Evolutionary conservation across 441 rosid genomes (phyloP), one percentile per base, ranked within the genome.

Genomic region (Theobroma grandiflorum): DNA sequence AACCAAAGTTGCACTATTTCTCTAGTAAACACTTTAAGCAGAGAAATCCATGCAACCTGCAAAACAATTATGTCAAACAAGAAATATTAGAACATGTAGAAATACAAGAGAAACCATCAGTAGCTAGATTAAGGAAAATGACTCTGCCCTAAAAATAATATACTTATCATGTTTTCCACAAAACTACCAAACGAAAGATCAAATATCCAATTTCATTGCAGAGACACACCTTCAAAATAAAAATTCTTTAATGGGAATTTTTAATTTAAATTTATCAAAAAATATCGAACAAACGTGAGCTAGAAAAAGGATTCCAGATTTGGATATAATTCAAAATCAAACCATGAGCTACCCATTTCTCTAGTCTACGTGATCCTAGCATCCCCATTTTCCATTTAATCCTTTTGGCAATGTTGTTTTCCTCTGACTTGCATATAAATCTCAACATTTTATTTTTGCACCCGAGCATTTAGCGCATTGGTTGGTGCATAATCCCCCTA

Each of bases 11-110:
- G 90, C 87, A 83, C 61, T 78, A 38, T 49, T 74, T 57, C 76
- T 77, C 81, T 74, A 70, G 52, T 33, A 37, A 82, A 80, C 35
- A 50, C 67, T 66, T 55, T 52, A 61, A 70, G 67, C 65, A 62
- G 79, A 79, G 84, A 85, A 84, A 82, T 57, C 58, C 68, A 80
- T 82, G 87, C 83, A 87, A 83, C 89, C 94, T 89, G 88, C 75
- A 72, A 78, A 74, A 79, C 71, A 78, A 59, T 71, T 35, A 80
- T 2, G 68, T 15, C 37, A 61, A 75, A 40, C 0, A 53, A 83
- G 37, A 72, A 22, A 58, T n/a, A 57, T 78, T 20, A 70, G 72
- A 81, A 47, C 16, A 53, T 12, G 18, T 52, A 31, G 18, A 3
- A 33, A 61, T 12, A 49, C 38, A 63, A 49, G 50, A 37, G 47